phyloP scores from a whole-genome alignment of 1,284 basidiomycete genomes.

The Pseudozyma thailandica region DNA sequence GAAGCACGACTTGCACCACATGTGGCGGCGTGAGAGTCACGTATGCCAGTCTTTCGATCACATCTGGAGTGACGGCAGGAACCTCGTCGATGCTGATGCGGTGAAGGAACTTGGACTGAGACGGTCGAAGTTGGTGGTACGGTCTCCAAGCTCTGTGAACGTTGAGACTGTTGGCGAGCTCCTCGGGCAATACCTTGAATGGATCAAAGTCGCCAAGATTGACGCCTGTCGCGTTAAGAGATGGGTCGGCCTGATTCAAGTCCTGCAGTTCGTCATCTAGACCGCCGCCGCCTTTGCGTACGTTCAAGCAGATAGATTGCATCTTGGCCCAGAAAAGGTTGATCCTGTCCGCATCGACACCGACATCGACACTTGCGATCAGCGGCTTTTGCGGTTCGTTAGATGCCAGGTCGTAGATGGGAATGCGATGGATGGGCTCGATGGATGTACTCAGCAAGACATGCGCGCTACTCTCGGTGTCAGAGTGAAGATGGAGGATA shows the following conservation, averaged over 20 bases:
- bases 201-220: conserved; percentile 1
- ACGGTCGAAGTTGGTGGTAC: conserved; percentile 25
- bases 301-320: conserved; percentile 17
- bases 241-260: not conserved
- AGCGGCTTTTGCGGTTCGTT: conserved; percentile 23
- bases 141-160: conserved; percentile 25
- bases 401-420: conserved; percentile 31
- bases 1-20: conserved; percentile 25
- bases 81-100: conserved; percentile 28
- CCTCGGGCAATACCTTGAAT: conserved; percentile 23
- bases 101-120: conserved; percentile 33
- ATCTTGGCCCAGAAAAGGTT: conserved; percentile 31
- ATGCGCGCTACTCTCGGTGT: not conserved
- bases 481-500: conserved; percentile 8
- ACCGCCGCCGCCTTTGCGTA: not conserved
- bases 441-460: conserved; percentile 2
- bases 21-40: conserved; percentile 21
- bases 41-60: conserved; percentile 33
- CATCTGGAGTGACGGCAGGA: conserved; percentile 8
- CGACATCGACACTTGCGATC: conserved; percentile 17
- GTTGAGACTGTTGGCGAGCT: conserved; percentile 10
- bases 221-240: not conserved
- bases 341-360: conserved; percentile 23
- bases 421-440: conserved; percentile 17
- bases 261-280: not conserved